phyloP scores from a whole-genome alignment of 1,284 basidiomycete species.

The Malassezia sp. region DNA sequence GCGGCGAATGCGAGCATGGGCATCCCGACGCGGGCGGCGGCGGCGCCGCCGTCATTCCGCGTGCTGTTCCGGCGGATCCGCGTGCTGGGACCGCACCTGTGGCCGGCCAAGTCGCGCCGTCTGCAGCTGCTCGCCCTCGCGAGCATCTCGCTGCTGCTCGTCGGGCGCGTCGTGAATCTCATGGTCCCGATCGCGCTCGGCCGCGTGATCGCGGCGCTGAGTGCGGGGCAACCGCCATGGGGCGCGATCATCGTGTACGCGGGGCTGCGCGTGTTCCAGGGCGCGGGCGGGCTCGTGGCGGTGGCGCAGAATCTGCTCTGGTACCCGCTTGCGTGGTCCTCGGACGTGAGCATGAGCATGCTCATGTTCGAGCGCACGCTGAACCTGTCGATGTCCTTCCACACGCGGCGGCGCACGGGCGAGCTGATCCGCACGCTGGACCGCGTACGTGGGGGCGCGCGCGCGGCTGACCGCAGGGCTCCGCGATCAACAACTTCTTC shows the following conservation, averaged over 20 bases:
- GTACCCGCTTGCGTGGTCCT: slow-evolving; percentile 77
- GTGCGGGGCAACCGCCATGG: slow-evolving; percentile 27
- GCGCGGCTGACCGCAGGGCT: too few relatives aligned
- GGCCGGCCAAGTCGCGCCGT: slow-evolving; percentile 59
- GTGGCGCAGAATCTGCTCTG: slow-evolving; percentile 47
- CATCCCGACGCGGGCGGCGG: slow-evolving; percentile 24
- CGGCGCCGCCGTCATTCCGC: slow-evolving; percentile 35
- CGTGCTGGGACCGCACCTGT: slow-evolving; percentile 64
- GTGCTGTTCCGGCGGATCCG: slow-evolving; percentile 49
- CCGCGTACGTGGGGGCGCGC: too few relatives aligned
- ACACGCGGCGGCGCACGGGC: slow-evolving; percentile 61
- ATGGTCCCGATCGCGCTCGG: slow-evolving; percentile 64
- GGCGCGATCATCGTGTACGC: slow-evolving; percentile 40
- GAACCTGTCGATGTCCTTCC: slow-evolving; percentile 67
- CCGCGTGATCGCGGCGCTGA: slow-evolving; percentile 53
- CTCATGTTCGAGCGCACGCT: slow-evolving; percentile 45
- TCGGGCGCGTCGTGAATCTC: slow-evolving; percentile 66
- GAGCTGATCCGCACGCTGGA: slow-evolving; percentile 60
- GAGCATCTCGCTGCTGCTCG: slow-evolving; percentile 59
- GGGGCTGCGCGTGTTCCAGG: slow-evolving; percentile 47
- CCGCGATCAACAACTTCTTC: slow-evolving; percentile 51
- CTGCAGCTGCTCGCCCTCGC: slow-evolving; percentile 62
- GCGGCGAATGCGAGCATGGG: slow-evolving; percentile 36
- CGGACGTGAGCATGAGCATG: slow-evolving; percentile 47
- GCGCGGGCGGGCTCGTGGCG: slow-evolving; percentile 44